Evolutionary conservation across 176 grass and related monocot species (phyloP).

Genomic region (Dactylis glomerata): DNA sequence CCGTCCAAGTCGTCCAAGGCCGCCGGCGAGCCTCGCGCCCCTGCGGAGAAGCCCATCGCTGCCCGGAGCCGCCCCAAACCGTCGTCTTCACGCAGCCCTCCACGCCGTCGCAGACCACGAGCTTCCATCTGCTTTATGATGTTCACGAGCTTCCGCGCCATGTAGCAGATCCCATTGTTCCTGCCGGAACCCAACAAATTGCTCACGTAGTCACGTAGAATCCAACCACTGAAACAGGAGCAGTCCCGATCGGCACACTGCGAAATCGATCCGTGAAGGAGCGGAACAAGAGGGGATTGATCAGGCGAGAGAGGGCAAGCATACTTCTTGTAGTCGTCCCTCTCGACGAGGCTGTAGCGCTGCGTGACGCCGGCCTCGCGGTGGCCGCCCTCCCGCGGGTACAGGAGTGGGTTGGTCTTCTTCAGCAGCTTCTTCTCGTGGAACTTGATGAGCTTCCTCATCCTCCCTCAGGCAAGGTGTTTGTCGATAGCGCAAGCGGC

Average conservation of each 20-base stretch:
- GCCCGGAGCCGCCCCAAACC: too few species aligned
- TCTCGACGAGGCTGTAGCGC: slow-evolving; percentile 1
- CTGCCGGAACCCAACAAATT: too few species aligned
- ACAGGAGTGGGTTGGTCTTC: neutral
- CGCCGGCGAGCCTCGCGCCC: too few species aligned
- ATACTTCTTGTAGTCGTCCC: slow-evolving; percentile 31
- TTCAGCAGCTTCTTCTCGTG: slow-evolving; percentile 9
- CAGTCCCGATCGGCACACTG: neutral
- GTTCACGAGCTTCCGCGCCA: slow-evolving; percentile 64
- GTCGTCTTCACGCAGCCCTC: too few species aligned
- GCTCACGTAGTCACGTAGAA: too few species aligned
- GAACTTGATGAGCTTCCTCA: slow-evolving; percentile 20
- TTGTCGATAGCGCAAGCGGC: neutral
- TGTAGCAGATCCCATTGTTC: slow-evolving; percentile 57
- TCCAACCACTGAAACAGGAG: too few species aligned
- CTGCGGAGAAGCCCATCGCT: too few species aligned
- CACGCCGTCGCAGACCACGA: too few species aligned
- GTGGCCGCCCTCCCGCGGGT: neutral
- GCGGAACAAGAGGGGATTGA: neutral
- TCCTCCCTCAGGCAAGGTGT: neutral
- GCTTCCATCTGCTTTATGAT: slow-evolving; percentile 92
- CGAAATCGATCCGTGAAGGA: neutral
- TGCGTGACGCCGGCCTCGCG: slow-evolving; percentile 8
- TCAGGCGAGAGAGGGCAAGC: neutral
- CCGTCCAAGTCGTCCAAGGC: too few species aligned